A percentile compares a stretch with the other conserved stretches of the same genome.
Conservation (phyloP, 352 stramenopile genomes). For the Phytopythium delawarense region DNA sequence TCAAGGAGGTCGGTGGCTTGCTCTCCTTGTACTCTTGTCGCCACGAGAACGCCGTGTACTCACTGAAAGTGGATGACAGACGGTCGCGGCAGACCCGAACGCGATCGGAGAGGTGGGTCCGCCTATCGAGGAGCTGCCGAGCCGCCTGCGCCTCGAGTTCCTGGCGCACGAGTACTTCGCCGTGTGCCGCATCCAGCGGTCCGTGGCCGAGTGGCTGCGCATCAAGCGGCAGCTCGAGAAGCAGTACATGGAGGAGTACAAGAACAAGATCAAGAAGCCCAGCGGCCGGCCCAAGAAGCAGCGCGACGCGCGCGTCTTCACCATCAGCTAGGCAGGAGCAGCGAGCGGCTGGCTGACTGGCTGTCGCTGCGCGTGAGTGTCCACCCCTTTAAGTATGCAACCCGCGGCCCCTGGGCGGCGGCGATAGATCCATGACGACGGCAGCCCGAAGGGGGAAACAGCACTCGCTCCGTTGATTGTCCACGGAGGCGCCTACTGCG, state of each 20-base stretch:
- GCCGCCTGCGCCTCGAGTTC: slow-evolving; percentile 51
- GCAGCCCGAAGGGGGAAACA: background rate
- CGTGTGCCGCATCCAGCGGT: slow-evolving; percentile 50
- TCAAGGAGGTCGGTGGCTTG: slow-evolving; percentile 55
- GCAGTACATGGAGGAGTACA: slow-evolving; percentile 78
- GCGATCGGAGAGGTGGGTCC: slow-evolving; percentile 40
- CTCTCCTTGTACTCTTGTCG: background rate
- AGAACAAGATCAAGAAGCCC: slow-evolving; percentile 85
- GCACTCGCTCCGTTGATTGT: background rate
- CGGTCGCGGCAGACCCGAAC: slow-evolving; percentile 29
- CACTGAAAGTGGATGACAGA: slow-evolving; percentile 9
- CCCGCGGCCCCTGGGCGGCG: background rate
- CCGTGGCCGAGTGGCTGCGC: slow-evolving; percentile 52
- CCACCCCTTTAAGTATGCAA: background rate
- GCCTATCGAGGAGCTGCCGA: slow-evolving; percentile 24
- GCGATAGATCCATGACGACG: background rate
- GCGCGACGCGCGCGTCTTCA: slow-evolving; percentile 71
- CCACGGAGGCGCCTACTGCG: background rate
- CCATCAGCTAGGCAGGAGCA: slow-evolving; percentile 37
- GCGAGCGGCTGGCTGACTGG: background rate
- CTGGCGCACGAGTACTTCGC: slow-evolving; percentile 67
- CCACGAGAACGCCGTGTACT: slow-evolving; percentile 3
- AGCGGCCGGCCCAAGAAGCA: slow-evolving; percentile 71
- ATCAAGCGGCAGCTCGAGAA: slow-evolving; percentile 69
- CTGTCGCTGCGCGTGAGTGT: background rate